A percentile compares a stretch with the other conserved stretches of the same genome.
These are phyloP conservation scores for Allium cepa DNA, from an alignment of 106 monocot genomes.

Conservation along the genomic window DNA sequence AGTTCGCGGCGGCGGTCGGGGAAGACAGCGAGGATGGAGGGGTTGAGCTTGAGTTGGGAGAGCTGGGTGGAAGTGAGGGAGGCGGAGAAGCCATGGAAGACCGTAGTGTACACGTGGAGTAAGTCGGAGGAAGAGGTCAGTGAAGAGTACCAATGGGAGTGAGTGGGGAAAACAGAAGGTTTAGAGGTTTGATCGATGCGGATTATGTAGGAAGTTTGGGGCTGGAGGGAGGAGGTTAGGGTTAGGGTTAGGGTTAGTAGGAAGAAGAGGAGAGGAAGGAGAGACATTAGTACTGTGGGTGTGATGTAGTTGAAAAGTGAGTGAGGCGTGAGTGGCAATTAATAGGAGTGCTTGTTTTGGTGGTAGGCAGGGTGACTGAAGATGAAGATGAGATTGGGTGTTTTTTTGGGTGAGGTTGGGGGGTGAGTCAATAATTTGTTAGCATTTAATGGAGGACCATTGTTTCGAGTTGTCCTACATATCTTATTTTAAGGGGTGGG, in stretches of 20 bases:
- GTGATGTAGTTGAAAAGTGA: background rate
- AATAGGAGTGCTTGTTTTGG: background rate
- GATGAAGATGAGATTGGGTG: background rate
- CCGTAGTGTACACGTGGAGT: conserved; percentile 73
- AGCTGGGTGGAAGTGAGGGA: conserved; percentile 31
- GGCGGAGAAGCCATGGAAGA: conserved; percentile 97
- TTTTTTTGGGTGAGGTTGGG: background rate
- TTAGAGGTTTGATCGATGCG: conserved; percentile 48
- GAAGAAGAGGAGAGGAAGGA: conserved; percentile 18
- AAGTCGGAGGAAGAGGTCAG: conserved; percentile 34
- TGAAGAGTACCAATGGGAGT: conserved; percentile 75
- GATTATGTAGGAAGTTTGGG: conserved; percentile 68
- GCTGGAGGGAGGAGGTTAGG: background rate
- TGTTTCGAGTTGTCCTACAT: background rate
- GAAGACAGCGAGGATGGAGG: conserved; percentile 70
- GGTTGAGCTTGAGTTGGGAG: conserved; percentile 24
- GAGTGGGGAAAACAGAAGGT: conserved; percentile 69
- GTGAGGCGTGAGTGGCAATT: conserved; percentile 2
- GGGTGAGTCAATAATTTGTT: background rate
- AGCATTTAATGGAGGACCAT: background rate
- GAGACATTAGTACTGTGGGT: conserved; percentile 20
- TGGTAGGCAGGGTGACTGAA: background rate
- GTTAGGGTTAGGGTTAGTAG: conserved; percentile 12
- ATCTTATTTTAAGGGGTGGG: too few species aligned
- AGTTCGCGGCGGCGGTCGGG: conserved; percentile 62